These are phyloP conservation scores for Lepraria neglecta DNA, from an alignment of 495 filamentous ascomycete genomes.

Conservation along the genomic window DNA sequence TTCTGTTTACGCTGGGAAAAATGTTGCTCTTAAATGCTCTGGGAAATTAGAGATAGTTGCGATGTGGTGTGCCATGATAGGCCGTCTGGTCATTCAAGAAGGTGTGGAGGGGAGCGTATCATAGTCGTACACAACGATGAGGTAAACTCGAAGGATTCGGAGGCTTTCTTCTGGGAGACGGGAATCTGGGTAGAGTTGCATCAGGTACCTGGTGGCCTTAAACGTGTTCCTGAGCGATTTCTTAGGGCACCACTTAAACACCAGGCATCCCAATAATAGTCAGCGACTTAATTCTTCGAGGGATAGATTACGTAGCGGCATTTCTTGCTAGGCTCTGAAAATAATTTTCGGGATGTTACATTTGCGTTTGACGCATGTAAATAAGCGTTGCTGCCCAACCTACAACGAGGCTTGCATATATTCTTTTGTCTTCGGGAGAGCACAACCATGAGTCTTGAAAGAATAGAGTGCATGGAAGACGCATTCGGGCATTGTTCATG, in stretches of 20 bases:
- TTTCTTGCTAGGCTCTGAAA: background rate
- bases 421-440: background rate
- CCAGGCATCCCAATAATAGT: background rate
- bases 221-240: constrained; percentile 14
- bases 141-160: background rate
- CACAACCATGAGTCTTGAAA: constrained; percentile 6
- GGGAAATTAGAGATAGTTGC: background rate
- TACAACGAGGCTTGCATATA: constrained; percentile 13
- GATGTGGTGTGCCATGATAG: constrained; percentile 12
- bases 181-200: constrained; percentile 12
- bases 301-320: constrained; percentile 6
- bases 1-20: background rate
- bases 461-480: constrained; percentile 4
- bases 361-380: constrained; percentile 7
- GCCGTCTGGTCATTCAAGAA: background rate
- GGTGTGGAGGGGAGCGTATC: background rate
- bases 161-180: background rate
- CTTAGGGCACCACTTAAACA: constrained; percentile 5
- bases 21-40: constrained; percentile 6
- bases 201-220: constrained; percentile 9
- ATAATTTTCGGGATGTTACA: constrained; percentile 2
- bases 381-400: constrained; percentile 14
- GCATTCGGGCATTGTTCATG: background rate
- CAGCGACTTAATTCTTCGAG: background rate
- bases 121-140: constrained; percentile 1